These are phyloP conservation scores for Ceratobasidium sp. DNA, from an alignment of 1,284 basidiomycete species.

Conservation along the genomic window DNA sequence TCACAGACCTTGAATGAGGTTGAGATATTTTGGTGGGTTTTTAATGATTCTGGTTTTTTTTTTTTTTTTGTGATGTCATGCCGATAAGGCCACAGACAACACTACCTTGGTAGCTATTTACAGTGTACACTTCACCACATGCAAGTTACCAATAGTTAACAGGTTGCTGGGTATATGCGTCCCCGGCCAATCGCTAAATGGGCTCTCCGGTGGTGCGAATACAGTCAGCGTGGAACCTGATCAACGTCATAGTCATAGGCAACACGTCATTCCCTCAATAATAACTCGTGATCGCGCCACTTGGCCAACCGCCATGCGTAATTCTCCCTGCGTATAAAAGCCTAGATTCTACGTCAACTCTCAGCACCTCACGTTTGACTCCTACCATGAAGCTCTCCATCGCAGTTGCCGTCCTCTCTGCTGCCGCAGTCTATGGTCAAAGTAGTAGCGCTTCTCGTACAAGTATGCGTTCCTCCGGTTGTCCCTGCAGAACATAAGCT, in stretches of 20 bases:
- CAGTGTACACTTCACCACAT: no score
- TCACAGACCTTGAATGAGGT: no score
- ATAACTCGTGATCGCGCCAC: constrained; percentile 28
- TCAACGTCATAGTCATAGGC: constrained; percentile 26
- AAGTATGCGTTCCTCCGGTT: not conserved
- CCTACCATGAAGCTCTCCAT: constrained; percentile 33
- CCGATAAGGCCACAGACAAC: no score
- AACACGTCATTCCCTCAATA: constrained; percentile 28
- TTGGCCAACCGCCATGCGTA: not conserved
- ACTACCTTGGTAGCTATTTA: no score
- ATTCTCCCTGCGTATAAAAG: constrained; percentile 25
- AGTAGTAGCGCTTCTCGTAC: constrained; percentile 8
- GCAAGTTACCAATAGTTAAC: no score
- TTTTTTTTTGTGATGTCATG: no score
- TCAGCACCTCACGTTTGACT: not conserved
- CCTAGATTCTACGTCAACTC: not conserved
- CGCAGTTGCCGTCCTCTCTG: constrained; percentile 31
- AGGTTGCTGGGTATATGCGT: constrained; percentile 6
- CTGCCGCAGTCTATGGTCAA: constrained; percentile 42
- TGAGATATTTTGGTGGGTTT: no score
- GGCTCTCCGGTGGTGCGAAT: constrained; percentile 4
- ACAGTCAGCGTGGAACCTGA: not conserved
- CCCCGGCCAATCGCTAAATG: constrained; percentile 22
- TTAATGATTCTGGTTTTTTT: no score
- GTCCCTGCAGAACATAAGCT: not conserved